phyloP scores from a whole-genome alignment of 1,284 basidiomycete species.

The Cryptococcus maquisensis region DNA sequence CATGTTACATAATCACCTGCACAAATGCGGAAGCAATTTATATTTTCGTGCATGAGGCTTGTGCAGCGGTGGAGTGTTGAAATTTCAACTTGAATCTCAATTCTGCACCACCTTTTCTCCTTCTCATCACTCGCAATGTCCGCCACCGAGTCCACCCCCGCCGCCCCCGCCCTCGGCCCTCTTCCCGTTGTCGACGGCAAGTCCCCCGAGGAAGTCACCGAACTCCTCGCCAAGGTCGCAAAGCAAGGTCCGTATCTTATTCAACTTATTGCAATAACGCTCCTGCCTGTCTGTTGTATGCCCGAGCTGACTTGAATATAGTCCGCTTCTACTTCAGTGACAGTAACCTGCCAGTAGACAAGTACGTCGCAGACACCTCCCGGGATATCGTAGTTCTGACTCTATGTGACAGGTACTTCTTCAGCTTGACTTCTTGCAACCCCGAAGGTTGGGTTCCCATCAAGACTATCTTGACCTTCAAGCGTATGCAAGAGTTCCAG shows the following conservation, averaged over 20 bases:
- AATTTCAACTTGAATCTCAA: too few relatives aligned
- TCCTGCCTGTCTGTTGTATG: not conserved
- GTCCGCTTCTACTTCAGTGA: slow-evolving; percentile 98
- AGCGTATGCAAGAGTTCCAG: slow-evolving; percentile 80
- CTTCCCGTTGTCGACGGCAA: slow-evolving; percentile 34
- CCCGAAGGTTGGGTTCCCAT: slow-evolving; percentile 88
- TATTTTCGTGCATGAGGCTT: too few relatives aligned
- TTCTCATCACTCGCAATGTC: not conserved
- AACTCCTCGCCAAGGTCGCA: slow-evolving; percentile 28
- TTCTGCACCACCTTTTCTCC: not conserved
- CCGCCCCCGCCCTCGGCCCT: slow-evolving; percentile 11
- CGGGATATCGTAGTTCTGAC: too few relatives aligned
- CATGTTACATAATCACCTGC: too few relatives aligned
- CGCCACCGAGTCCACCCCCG: slow-evolving; percentile 1
- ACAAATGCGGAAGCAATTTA: too few relatives aligned
- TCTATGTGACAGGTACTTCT: slow-evolving; percentile 56
- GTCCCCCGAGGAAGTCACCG: slow-evolving; percentile 32
- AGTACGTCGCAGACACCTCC: slow-evolving; percentile 56
- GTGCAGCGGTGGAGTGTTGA: too few relatives aligned
- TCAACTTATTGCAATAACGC: not conserved
- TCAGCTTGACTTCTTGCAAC: slow-evolving; percentile 70
- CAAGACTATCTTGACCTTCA: slow-evolving; percentile 85
- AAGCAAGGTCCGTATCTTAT: slow-evolving; percentile 40
- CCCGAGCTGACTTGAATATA: slow-evolving; percentile 37
- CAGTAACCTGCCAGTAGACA: slow-evolving; percentile 93